phyloP scores from a whole-genome alignment of 2,329 filamentous ascomycete species.

The Pezizomycotina sp. region DNA sequence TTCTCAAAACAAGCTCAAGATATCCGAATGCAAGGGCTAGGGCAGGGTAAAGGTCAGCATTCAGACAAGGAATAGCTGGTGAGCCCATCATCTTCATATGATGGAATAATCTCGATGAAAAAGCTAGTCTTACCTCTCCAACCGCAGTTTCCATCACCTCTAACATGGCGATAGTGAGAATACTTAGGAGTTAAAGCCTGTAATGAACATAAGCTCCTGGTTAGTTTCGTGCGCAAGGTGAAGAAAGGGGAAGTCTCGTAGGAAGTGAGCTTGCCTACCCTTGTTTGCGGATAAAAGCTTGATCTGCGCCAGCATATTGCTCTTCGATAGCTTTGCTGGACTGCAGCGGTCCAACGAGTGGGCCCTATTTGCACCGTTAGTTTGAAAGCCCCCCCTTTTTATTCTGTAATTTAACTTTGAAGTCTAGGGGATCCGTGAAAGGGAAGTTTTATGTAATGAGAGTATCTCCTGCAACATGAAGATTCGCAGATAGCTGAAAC shows the following conservation, averaged over 20 bases:
- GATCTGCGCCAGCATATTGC: conserved; percentile 79
- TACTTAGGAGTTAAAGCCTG: conserved; percentile 70
- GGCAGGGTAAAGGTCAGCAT: too few relatives aligned
- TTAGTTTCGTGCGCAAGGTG: conserved; percentile 17
- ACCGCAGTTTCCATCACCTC: conserved; percentile 89
- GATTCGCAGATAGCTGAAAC: neutral
- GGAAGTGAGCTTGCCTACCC: conserved; percentile 39
- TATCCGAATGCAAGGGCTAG: conserved; percentile 83
- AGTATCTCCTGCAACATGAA: neutral
- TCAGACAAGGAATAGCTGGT: conserved; percentile 8
- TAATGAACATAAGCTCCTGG: conserved; percentile 9
- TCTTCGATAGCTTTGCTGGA: conserved; percentile 61
- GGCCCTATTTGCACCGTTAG: conserved; percentile 42
- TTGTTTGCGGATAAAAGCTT: conserved; percentile 72
- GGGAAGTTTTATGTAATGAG: neutral
- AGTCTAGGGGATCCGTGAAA: too few relatives aligned
- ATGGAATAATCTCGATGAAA: conserved; percentile 24
- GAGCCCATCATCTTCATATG: conserved; percentile 3
- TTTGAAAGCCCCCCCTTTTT: conserved; percentile 22
- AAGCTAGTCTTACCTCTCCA: conserved; percentile 57
- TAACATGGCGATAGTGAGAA: conserved; percentile 70
- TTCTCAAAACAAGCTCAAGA: conserved; percentile 65
- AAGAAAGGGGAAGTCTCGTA: too few relatives aligned
- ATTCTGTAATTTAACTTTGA: too few relatives aligned
- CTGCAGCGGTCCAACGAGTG: conserved; percentile 62